Evolutionary conservation across 2,329 filamentous ascomycete genomes (phyloP), one percentile per base, ranked within the genome.

Genomic region (Hirsutella minnesotensis): DNA sequence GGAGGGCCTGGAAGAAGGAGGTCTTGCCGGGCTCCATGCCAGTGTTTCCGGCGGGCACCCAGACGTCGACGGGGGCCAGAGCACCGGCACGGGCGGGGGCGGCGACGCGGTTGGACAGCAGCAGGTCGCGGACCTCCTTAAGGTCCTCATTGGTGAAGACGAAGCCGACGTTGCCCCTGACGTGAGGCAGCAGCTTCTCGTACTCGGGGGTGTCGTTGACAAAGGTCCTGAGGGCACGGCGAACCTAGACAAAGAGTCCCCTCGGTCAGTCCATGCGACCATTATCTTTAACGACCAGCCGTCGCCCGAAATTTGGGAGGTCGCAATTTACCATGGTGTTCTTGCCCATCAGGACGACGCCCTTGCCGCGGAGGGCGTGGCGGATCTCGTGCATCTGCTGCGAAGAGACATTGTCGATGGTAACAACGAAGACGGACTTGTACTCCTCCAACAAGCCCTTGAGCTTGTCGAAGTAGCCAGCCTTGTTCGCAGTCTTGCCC

Each of bases 311-410:
- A 27, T 12, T 12, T 7, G 7, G 31, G 4, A 34, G 19, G 29
- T n/a, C 39, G 46, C 22, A 43, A 12, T 57, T 47, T 70, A 92
- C 90, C 92, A 98, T 98, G 72, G 92, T 98, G 83, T 98, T 98
- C 84, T 95, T 96, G 68, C 90, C 92, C 92, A 96, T 96, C 73
- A 98, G 78, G 60, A 98, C 89, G 59, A 96, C 85, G 72, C 80
- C 89, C 71, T 94, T 73, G 51, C 83, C 83, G 68, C 92, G 89
- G 68, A 98, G 85, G 62, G 86, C 72, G 63, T 83, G 73, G 69
- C 92, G 86, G 70, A 98, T 96, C 81, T 98, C 92, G 86, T 98
- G 92, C 94, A 98, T 98, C 83, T 98, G 94, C 82, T 98, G 92
- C 59, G 92, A 98, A 70, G 83, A 87, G 81, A 98, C 92, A 98